Conservation (phyloP, 2,329 filamentous ascomycete genomes). For the Calonectria naviculata region DNA sequence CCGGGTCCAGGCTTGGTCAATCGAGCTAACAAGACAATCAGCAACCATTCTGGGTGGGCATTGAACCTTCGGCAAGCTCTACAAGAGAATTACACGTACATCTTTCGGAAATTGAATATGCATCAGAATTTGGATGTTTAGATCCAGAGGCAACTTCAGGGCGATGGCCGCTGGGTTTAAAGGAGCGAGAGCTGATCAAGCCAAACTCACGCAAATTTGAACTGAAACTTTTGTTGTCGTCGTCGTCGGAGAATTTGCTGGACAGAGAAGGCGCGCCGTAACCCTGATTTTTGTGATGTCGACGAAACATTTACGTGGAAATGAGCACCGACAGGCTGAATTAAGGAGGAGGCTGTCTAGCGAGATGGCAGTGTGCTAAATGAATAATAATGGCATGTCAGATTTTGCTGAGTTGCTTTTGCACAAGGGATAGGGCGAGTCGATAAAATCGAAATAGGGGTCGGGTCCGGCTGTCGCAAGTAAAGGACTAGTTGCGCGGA, state of each 20-base stretch:
- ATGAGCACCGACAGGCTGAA: constrained; percentile 30
- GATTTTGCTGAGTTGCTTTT: constrained; percentile 6
- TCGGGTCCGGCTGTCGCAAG: constrained; percentile 15
- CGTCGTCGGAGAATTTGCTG: constrained; percentile 32
- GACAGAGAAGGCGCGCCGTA: constrained; percentile 34
- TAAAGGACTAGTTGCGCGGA: constrained; percentile 18
- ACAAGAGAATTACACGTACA: constrained; percentile 42
- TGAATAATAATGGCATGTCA: constrained; percentile 17
- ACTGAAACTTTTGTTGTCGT: constrained; percentile 36
- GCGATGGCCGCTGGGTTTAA: constrained; percentile 36
- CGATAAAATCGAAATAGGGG: constrained; percentile 9
- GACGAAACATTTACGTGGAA: constrained; percentile 52
- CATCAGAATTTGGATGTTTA: constrained; percentile 38
- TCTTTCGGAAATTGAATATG: constrained; percentile 53
- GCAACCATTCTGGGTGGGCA: not conserved
- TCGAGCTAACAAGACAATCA: constrained; percentile 34
- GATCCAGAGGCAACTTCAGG: constrained; percentile 41
- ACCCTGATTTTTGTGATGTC: constrained; percentile 45
- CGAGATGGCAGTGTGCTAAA: constrained; percentile 3
- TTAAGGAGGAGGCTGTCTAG: constrained; percentile 1
- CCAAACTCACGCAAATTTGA: constrained; percentile 43
- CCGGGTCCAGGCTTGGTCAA: constrained; percentile 42
- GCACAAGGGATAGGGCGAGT: not conserved
- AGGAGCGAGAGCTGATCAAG: constrained; percentile 39
- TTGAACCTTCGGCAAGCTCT: too few relatives aligned